Evolutionary conservation across 1,139 yeast genomes (phyloP).

Genomic region (Suhomyces coccinellae): DNA sequence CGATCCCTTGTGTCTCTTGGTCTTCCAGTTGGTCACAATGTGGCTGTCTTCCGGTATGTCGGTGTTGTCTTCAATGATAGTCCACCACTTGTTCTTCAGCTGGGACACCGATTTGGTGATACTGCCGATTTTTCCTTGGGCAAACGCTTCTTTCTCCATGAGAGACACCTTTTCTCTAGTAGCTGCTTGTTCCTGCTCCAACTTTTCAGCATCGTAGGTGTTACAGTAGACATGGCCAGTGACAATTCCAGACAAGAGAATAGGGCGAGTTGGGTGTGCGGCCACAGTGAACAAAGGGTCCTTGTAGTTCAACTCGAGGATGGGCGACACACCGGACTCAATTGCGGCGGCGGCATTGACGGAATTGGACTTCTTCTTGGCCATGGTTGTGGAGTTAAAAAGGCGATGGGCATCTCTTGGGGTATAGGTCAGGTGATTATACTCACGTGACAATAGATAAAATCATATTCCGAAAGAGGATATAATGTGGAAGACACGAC

Average conservation of each 20-base stretch:
- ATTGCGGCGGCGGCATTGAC: constrained; percentile 31
- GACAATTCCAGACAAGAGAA: constrained; percentile 70
- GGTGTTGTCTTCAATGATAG: constrained; percentile 38
- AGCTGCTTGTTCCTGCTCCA: constrained; percentile 36
- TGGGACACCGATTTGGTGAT: constrained; percentile 38
- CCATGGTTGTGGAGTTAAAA: constrained; percentile 20
- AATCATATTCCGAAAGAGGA: too few species aligned
- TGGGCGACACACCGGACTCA: constrained; percentile 47
- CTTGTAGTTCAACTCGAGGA: constrained; percentile 50
- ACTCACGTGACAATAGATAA: background rate
- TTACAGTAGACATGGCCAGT: constrained; percentile 71
- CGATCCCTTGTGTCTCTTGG: constrained; percentile 88
- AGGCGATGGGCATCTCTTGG: constrained; percentile 12
- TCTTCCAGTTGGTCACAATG: constrained; percentile 65
- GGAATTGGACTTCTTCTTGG: constrained; percentile 33
- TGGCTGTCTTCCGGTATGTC: constrained; percentile 30
- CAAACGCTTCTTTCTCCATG: constrained; percentile 28
- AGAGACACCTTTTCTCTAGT: constrained; percentile 23
- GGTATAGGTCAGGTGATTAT: background rate
- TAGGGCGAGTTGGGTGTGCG: constrained; percentile 73
- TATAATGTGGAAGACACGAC: background rate
- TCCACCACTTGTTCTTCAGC: constrained; percentile 52
- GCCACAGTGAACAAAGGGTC: constrained; percentile 78
- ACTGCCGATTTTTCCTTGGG: constrained; percentile 28
- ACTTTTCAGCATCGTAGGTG: constrained; percentile 49